Percentiles rank a stretch among this genome's conserved stretches.
These are phyloP conservation scores for Picea glauca DNA, from an alignment of 75 land plant genomes.

Conservation along the genomic window DNA sequence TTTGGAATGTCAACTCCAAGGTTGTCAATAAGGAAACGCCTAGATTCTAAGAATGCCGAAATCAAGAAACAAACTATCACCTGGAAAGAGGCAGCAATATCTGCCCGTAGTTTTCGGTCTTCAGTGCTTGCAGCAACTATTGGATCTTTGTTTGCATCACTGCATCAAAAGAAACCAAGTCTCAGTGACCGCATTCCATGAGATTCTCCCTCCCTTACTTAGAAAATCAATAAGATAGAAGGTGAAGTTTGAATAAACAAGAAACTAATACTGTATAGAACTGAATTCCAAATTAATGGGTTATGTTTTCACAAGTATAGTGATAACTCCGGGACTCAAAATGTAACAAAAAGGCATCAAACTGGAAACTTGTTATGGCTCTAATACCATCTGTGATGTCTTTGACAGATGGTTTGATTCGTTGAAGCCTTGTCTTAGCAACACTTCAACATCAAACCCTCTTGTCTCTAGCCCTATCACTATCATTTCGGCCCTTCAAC, in stretches of 20 bases:
- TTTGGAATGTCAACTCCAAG: background rate
- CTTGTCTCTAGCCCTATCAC: no score
- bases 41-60: background rate
- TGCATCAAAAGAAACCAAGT: conserved; percentile 13
- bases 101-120: conserved; percentile 78
- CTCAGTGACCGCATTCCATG: background rate
- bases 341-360: background rate
- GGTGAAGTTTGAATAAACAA: background rate
- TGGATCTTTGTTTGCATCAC: conserved; percentile 44
- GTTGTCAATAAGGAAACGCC: background rate
- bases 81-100: conserved; percentile 99
- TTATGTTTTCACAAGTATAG: background rate
- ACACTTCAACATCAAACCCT: no score
- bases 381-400: no score
- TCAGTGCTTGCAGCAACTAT: conserved; percentile 44
- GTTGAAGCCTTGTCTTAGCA: no score
- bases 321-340: background rate
- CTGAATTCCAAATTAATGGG: background rate
- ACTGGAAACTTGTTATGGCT: background rate
- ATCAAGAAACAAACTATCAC: conserved; percentile 16
- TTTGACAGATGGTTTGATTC: no score
- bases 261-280: background rate
- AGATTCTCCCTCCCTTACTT: background rate
- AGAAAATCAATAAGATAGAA: background rate
- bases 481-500: no score